Percentiles rank a stretch among this genome's conserved stretches.
Evolutionary conservation across 2,329 filamentous ascomycete species (phyloP).

Genomic region (Bisporella sp.): DNA sequence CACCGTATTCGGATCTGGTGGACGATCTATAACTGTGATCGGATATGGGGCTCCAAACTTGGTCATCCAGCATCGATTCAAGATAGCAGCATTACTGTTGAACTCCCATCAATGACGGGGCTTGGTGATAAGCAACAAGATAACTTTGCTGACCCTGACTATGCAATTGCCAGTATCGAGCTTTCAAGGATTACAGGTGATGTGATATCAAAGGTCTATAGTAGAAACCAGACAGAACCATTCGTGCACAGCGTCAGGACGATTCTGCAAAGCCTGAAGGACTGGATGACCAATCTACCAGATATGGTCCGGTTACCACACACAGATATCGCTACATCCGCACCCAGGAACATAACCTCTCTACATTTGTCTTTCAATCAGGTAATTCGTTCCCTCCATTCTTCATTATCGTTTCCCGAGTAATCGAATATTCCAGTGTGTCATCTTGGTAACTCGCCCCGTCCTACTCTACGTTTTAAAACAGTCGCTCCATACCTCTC

Average conservation of each 20-base stretch:
- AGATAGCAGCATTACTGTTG: conserved; percentile 34
- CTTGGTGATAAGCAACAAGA: conserved; percentile 16
- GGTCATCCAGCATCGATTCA: conserved; percentile 32
- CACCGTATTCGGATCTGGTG: conserved; percentile 36
- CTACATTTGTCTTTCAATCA: conserved; percentile 29
- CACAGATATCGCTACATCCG: conserved; percentile 28
- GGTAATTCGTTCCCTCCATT: conserved; percentile 19
- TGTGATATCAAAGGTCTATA: conserved; percentile 19
- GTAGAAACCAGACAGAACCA: conserved; percentile 25
- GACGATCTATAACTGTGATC: conserved; percentile 35
- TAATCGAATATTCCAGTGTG: conserved; percentile 22
- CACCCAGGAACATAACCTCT: conserved; percentile 28
- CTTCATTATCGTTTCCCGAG: neutral
- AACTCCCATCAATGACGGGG: conserved; percentile 32
- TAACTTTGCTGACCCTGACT: conserved; percentile 31
- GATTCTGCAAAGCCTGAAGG: conserved; percentile 28
- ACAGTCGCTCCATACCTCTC: conserved; percentile 23
- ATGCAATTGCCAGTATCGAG: conserved; percentile 32
- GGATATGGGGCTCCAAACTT: conserved; percentile 33
- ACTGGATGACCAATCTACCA: conserved; percentile 31
- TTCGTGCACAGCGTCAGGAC: conserved; percentile 32
- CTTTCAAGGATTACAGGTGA: conserved; percentile 30
- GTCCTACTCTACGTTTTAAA: conserved; percentile 33
- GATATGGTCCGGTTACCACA: conserved; percentile 23
- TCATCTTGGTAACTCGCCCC: conserved; percentile 33